Conservation (phyloP, 2,329 filamentous ascomycete species). For the Xylaria sp. region DNA sequence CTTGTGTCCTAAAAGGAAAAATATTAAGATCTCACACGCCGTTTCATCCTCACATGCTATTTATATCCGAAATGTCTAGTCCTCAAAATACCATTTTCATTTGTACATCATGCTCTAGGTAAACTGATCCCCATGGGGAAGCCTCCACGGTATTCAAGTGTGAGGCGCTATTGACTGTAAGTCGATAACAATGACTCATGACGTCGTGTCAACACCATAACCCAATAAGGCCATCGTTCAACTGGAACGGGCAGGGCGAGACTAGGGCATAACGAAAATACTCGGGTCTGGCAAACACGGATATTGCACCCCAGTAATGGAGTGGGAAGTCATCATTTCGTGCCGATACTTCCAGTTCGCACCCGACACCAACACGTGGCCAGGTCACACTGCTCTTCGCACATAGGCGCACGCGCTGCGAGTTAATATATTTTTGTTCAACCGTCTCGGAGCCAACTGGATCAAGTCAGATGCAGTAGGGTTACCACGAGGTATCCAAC, state of each 20-base stretch:
- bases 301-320: no score
- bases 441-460: slow-evolving; percentile 50
- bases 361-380: slow-evolving; percentile 17
- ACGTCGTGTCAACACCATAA: slow-evolving; percentile 5
- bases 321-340: neutral
- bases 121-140: neutral
- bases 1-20: neutral
- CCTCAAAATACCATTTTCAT: neutral
- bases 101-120: neutral
- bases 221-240: slow-evolving; percentile 5
- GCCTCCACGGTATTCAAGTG: neutral
- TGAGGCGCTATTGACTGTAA: neutral
- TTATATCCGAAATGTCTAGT: no score
- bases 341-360: neutral
- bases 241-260: no score
- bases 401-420: neutral
- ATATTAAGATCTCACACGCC: neutral
- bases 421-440: neutral
- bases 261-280: neutral
- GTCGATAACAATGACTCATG: slow-evolving; percentile 23
- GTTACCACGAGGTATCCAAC: slow-evolving; percentile 40
- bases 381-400: slow-evolving; percentile 23
- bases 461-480: slow-evolving; percentile 51
- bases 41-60: neutral
- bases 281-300: no score